These are phyloP conservation scores for Beauveria medogensis DNA, from an alignment of 2,329 filamentous ascomycete genomes.

Conservation along the genomic window DNA sequence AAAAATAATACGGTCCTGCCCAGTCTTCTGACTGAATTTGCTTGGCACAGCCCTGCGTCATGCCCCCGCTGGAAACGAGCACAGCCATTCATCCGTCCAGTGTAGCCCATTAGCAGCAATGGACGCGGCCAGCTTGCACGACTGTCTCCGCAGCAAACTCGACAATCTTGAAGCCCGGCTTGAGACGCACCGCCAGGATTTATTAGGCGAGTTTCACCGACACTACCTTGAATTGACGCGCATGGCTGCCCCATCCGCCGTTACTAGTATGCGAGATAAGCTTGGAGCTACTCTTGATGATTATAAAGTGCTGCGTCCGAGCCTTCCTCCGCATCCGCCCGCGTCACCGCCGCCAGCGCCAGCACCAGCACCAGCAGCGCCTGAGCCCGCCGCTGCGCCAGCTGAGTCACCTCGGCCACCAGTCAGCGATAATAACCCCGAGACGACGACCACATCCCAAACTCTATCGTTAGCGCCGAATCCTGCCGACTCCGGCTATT, in stretches of 20 bases:
- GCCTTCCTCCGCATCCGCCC: constrained; percentile 17
- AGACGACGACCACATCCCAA: constrained; percentile 24
- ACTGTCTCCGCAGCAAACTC: constrained; percentile 45
- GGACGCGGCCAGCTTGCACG: constrained; percentile 36
- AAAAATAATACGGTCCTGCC: background rate
- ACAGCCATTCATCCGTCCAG: constrained; percentile 6
- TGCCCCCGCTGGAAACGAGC: constrained; percentile 25
- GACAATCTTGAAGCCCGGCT: constrained; percentile 50
- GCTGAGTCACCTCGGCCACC: constrained; percentile 27
- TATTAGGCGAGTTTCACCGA: constrained; percentile 48
- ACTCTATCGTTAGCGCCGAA: constrained; percentile 17
- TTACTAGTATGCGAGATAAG: constrained; percentile 36
- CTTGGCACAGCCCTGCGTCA: constrained; percentile 24
- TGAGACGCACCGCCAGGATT: constrained; percentile 46
- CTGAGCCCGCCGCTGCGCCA: constrained; percentile 1
- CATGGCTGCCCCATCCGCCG: constrained; percentile 38
- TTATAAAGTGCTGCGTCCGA: constrained; percentile 31
- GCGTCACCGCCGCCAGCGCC: background rate
- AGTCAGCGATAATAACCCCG: constrained; percentile 16
- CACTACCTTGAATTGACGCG: constrained; percentile 44
- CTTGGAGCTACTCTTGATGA: constrained; percentile 36
- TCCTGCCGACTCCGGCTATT: constrained; percentile 20
- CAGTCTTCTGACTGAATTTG: constrained; percentile 1
- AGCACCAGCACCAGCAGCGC: background rate
- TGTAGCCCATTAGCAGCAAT: constrained; percentile 19